Evolutionary conservation across 352 stramenopile genomes (phyloP).

Genomic region (Globisporangium cederbergense): DNA sequence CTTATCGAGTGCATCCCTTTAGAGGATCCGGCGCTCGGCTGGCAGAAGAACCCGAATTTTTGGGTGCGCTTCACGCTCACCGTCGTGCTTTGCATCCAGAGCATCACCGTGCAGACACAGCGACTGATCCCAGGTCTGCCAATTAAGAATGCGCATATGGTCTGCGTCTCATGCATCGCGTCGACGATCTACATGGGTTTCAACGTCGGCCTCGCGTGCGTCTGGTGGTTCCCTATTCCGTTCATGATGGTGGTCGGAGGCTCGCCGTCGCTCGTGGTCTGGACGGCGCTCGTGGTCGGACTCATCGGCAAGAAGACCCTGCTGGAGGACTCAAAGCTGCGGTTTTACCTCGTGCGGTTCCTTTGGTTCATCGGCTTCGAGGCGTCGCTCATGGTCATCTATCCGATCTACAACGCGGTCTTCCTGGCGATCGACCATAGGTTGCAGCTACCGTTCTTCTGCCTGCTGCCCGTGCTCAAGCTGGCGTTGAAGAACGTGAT

Average conservation of each 20-base stretch:
- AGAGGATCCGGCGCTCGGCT: not conserved
- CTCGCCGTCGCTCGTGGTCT: not conserved
- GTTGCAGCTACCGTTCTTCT: not conserved
- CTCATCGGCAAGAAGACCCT: not conserved
- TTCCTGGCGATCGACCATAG: not conserved
- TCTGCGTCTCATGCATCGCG: not conserved
- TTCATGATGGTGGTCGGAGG: not conserved
- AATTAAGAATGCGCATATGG: not conserved
- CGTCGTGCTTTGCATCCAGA: not conserved
- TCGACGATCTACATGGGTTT: not conserved
- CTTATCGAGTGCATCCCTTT: not conserved
- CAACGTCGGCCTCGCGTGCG: not conserved
- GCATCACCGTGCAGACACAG: not conserved
- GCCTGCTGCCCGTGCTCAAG: not conserved
- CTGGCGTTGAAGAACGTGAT: not conserved
- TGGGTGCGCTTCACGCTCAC: not conserved
- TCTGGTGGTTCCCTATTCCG: not conserved
- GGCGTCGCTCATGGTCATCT: not conserved
- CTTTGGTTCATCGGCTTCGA: not conserved
- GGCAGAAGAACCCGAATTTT: not conserved
- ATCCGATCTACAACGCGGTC: not conserved
- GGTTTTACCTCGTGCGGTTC: not conserved
- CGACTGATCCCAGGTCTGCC: not conserved
- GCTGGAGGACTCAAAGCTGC: not conserved
- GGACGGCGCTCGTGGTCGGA: not conserved